Base-by-base conservation (phyloP, 306 rosid species). In the Vicia villosa region DNA sequence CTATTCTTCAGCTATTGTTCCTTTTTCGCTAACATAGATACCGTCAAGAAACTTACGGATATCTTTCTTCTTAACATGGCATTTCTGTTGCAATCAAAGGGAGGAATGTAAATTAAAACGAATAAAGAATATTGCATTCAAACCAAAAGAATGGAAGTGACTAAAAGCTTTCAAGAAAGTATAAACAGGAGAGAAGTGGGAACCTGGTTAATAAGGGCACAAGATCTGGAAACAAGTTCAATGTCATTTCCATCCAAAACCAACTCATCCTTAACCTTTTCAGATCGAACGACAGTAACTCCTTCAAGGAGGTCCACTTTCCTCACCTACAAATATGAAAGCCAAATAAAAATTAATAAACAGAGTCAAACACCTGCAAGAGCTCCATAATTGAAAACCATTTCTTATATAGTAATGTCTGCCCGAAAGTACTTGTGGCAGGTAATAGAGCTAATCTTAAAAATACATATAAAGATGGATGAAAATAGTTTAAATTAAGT, bases 261-360 rank as follows among this genome's bases (percentile, higher is more conserved):
- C 49, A 91, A 68, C 72, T 91, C 96, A 60, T 91, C 97, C 80
- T 91, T 91, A 0, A 91, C 97, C 82, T 91, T 91, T 3, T 91
- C 97, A 12, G 94, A 91, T 20, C 97, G 77, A 20, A 73, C 0
- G 28, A 91, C 70, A 1, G 82, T 43, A 5, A 89, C 96, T 1
- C 97, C 97, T 0, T 89, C 82, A 55, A 91, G 94, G 96, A 89
- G 76, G 46, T 87, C 94, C 12, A 91, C 97, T 74, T 89, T 91
- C 63, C 97, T 83, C 69, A 91, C 97, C 97, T 91, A 69, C 66
- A 17, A 32, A 46, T 6, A 52, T 42, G 41, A 56, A 45, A 71
- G 34, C 6, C 14, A 40, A 57, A 80, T 5, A 16, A 34, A 42
- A 17, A 3, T 13, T n/a, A 52, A 58, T 16, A 41, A 9, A 28